phyloP scores from a whole-genome alignment of 2,329 filamentous ascomycete species.

The Boeremia lycopersici region DNA sequence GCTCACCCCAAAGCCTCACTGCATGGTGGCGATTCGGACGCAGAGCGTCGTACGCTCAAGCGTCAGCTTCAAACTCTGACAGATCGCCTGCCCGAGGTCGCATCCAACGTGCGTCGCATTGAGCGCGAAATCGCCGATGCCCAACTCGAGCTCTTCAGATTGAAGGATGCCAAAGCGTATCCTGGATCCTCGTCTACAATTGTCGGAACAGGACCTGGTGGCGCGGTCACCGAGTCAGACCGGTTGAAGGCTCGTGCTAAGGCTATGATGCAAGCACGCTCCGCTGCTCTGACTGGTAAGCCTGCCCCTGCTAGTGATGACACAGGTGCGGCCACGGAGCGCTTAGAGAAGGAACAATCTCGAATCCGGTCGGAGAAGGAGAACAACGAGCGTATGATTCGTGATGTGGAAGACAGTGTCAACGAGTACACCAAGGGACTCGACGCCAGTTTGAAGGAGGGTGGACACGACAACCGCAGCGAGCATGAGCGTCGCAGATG shows the following conservation, averaged over 20 bases:
- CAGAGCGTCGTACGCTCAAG: constrained; percentile 83
- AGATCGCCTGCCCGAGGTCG: constrained; percentile 88
- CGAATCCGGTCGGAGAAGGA: constrained; percentile 84
- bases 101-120: constrained; percentile 86
- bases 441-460: constrained; percentile 86
- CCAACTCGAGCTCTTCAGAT: constrained; percentile 86
- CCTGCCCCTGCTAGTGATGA: constrained; percentile 74
- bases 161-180: constrained; percentile 91
- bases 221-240: constrained; percentile 88
- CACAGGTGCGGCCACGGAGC: constrained; percentile 77
- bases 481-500: constrained; percentile 92
- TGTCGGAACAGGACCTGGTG: constrained; percentile 90
- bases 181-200: constrained; percentile 80
- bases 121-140: constrained; percentile 94
- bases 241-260: constrained; percentile 92
- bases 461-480: constrained; percentile 72
- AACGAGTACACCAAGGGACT: constrained; percentile 83
- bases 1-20: constrained; percentile 77
- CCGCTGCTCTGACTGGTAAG: constrained; percentile 87
- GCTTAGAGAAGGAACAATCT: constrained; percentile 86
- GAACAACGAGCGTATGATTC: constrained; percentile 94
- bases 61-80: constrained; percentile 87
- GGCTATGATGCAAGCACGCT: constrained; percentile 98
- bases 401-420: constrained; percentile 95
- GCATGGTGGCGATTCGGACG: constrained; percentile 73